These are phyloP conservation scores for Entonaema liquescens DNA, from an alignment of 495 filamentous ascomycete species.

Conservation along the genomic window DNA sequence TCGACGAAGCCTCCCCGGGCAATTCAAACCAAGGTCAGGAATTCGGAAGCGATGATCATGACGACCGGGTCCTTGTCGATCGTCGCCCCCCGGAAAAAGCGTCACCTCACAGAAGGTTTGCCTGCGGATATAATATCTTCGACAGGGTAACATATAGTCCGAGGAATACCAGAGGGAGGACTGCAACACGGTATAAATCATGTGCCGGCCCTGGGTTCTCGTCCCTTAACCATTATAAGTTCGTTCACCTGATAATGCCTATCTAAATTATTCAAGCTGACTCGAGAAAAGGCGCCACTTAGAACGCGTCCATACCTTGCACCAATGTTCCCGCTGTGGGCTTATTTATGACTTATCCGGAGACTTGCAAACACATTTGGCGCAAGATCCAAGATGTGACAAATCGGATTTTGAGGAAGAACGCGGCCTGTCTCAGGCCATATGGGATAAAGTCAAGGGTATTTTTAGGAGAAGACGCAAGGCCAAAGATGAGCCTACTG, in stretches of 20 bases:
- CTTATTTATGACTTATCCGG: neutral
- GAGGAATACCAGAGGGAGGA: neutral
- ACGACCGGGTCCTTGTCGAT: conserved; percentile 10
- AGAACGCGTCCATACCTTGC: conserved; percentile 11
- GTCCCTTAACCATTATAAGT: conserved; percentile 27
- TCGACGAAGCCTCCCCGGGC: neutral
- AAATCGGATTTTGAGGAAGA: neutral
- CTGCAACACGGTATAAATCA: conserved; percentile 8
- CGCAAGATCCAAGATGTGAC: conserved; percentile 9
- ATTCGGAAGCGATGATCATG: neutral
- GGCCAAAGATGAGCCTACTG: neutral
- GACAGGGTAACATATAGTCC: conserved; percentile 12
- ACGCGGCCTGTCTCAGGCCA: conserved; percentile 13
- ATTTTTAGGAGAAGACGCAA: conserved; percentile 5
- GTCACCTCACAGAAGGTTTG: conserved; percentile 10
- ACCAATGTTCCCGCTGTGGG: conserved; percentile 14
- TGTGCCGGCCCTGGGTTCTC: conserved; percentile 17
- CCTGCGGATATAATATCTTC: conserved; percentile 16
- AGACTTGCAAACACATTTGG: conserved; percentile 13
- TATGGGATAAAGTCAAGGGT: conserved; percentile 1
- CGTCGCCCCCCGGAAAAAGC: neutral
- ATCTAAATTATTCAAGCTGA: neutral
- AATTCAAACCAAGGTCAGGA: neutral
- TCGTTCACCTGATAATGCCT: neutral
- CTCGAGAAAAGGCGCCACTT: conserved; percentile 10